Evolutionary conservation across 352 stramenopile species (phyloP).

Genomic region (Paralagenidium karlingii): DNA sequence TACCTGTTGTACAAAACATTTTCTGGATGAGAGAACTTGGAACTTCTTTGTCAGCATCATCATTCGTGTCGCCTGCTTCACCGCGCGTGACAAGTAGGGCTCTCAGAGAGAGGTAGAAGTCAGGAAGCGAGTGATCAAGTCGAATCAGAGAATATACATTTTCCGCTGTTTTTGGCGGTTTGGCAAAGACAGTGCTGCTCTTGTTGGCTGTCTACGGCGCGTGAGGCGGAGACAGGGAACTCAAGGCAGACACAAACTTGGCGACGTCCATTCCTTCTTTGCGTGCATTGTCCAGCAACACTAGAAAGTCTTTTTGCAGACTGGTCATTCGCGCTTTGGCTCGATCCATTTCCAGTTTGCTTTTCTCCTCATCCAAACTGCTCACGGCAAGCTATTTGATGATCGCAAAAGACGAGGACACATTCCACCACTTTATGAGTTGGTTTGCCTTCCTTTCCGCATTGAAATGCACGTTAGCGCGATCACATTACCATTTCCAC

Average conservation of each 20-base stretch:
- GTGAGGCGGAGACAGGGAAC: constrained; percentile 2
- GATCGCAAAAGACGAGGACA: not conserved
- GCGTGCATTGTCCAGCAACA: constrained; percentile 56
- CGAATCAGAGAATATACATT: not conserved
- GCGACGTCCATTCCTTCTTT: constrained; percentile 51
- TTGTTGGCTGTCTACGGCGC: constrained; percentile 2
- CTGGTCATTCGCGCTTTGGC: constrained; percentile 43
- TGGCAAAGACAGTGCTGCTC: constrained; percentile 4
- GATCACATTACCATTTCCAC: constrained; percentile 56
- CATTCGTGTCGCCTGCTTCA: too few relatives aligned
- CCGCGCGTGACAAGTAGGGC: not conserved
- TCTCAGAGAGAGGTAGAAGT: not conserved
- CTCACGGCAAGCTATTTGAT: constrained; percentile 48
- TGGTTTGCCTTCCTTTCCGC: not conserved
- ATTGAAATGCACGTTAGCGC: not conserved
- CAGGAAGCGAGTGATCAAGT: not conserved
- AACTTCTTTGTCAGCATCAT: too few relatives aligned
- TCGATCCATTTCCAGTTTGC: constrained; percentile 34
- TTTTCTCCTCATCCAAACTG: constrained; percentile 73
- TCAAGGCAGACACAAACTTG: constrained; percentile 25
- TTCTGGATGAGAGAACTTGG: too few relatives aligned
- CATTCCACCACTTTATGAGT: not conserved
- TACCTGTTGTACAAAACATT: too few relatives aligned
- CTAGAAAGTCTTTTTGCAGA: constrained; percentile 46
- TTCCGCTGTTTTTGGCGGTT: constrained; percentile 5